Evolutionary conservation across 2,329 filamentous ascomycete genomes (phyloP).

Genomic region (Hansfordia pulvinata): DNA sequence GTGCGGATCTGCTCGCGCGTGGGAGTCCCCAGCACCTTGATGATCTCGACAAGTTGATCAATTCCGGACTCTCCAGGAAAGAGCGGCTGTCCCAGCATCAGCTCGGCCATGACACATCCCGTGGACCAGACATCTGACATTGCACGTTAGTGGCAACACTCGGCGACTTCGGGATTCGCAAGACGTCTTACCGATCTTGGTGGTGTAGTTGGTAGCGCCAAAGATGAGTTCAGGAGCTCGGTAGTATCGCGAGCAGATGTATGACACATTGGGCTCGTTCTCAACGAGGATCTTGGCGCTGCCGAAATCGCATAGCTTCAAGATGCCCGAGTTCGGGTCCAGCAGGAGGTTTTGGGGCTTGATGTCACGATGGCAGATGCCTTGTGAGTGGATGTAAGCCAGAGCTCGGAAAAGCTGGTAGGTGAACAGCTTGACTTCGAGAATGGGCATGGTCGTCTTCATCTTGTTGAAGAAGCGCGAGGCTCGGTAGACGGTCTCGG

Average conservation of each 20-base stretch:
- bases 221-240: constrained; percentile 96
- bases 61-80: constrained; percentile 98
- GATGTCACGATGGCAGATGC: constrained; percentile 97
- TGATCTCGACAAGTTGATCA: constrained; percentile 96
- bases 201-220: constrained; percentile 97
- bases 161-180: too few species aligned
- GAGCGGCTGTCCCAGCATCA: constrained; percentile 95
- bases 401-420: constrained; percentile 98
- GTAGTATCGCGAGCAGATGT: constrained; percentile 99
- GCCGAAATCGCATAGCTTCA: constrained; percentile 98
- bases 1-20: constrained; percentile 97
- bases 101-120: constrained; percentile 96
- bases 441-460: constrained; percentile 98
- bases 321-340: constrained; percentile 77
- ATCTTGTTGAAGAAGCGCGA: constrained; percentile 99
- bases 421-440: constrained; percentile 98
- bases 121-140: constrained; percentile 92
- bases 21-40: constrained; percentile 94
- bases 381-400: constrained; percentile 97
- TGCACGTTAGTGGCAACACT: too few species aligned
- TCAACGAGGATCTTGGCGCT: constrained; percentile 97
- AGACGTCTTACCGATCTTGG: constrained; percentile 78
- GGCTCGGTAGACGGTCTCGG: constrained; percentile 94
- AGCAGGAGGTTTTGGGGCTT: constrained; percentile 96
- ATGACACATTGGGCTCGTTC: constrained; percentile 98